These are phyloP conservation scores for Coemansia sp. DNA, from an alignment of 192 early-diverging fungal genomes.

Conservation along the genomic window DNA sequence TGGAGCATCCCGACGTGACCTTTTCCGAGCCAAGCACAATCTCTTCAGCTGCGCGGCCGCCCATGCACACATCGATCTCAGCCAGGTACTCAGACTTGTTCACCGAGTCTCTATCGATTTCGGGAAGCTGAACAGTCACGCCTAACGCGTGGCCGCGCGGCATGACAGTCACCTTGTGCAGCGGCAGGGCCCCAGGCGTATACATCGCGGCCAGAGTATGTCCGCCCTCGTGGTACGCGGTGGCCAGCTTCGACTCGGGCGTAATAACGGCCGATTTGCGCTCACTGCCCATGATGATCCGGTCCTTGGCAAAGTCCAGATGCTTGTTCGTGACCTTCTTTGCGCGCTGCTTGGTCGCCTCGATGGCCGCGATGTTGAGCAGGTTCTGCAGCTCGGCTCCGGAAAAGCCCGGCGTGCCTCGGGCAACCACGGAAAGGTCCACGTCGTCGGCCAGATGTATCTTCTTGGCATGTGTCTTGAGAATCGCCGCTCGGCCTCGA, in stretches of 20 bases:
- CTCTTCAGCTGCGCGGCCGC: conserved; percentile 97
- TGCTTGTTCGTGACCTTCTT: conserved; percentile 72
- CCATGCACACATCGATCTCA: conserved; percentile 94
- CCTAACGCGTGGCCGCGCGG: conserved; percentile 82
- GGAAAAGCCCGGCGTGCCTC: conserved; percentile 98
- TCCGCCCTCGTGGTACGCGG: conserved; percentile 98
- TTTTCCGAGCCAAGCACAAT: conserved; percentile 92
- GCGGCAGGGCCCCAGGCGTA: conserved; percentile 90
- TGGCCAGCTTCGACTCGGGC: conserved; percentile 79
- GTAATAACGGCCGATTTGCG: conserved; percentile 88
- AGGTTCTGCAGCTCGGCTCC: conserved; percentile 98
- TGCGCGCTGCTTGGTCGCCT: conserved; percentile 80
- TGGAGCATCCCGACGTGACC: conserved; percentile 90
- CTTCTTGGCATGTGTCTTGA: conserved; percentile 85
- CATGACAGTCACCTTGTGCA: conserved; percentile 99
- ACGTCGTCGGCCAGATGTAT: conserved; percentile 71
- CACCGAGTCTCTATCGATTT: conserved; percentile 77
- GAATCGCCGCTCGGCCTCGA: conserved; percentile 88
- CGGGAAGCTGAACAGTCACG: conserved; percentile 89
- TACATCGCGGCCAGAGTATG: conserved; percentile 93
- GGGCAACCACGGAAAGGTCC: conserved; percentile 78
- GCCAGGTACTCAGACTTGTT: conserved; percentile 84
- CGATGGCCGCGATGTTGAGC: conserved; percentile 96
- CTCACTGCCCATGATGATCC: conserved; percentile 98
- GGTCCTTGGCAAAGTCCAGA: conserved; percentile 97